Evolutionary conservation across 1,284 basidiomycete species (phyloP).

Genomic region (Rhodotorula sp.): DNA sequence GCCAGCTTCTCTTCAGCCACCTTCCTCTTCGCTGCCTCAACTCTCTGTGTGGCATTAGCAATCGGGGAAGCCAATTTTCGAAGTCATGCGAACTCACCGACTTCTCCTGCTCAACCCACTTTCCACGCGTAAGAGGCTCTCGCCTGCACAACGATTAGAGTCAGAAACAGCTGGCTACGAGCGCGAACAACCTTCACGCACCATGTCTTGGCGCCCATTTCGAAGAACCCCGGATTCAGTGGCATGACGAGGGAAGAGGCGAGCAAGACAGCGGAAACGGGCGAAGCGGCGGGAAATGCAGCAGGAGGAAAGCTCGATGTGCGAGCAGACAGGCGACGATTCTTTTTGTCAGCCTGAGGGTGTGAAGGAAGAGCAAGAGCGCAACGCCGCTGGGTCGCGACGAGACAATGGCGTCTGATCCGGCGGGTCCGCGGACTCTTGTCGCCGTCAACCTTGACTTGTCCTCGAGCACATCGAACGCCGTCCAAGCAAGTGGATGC

Average conservation of each 20-base stretch:
- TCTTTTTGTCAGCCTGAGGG: no score
- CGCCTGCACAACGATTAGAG: background rate
- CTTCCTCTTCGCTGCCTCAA: background rate
- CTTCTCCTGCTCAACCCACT: slow-evolving; percentile 10
- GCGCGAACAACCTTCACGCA: background rate
- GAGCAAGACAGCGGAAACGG: background rate
- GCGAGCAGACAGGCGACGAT: background rate
- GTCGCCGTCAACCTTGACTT: no score
- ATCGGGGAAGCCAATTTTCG: background rate
- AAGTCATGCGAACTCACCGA: background rate
- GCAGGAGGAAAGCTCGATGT: background rate
- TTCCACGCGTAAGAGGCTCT: background rate
- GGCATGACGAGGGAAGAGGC: background rate
- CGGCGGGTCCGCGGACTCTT: no score
- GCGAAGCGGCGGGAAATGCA: background rate
- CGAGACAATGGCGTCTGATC: background rate
- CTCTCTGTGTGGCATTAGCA: background rate
- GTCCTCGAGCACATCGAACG: background rate
- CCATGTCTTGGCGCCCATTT: slow-evolving; percentile 17
- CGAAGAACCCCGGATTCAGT: background rate
- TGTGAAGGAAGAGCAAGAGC: background rate
- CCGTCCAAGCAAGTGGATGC: background rate
- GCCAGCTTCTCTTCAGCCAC: background rate
- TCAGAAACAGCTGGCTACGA: background rate
- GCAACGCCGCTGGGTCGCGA: no score